A percentile compares a stretch with the other conserved stretches of the same genome.
Evolutionary conservation across 2,329 filamentous ascomycete species (phyloP).

Genomic region (Leptographium radiaticola): DNA sequence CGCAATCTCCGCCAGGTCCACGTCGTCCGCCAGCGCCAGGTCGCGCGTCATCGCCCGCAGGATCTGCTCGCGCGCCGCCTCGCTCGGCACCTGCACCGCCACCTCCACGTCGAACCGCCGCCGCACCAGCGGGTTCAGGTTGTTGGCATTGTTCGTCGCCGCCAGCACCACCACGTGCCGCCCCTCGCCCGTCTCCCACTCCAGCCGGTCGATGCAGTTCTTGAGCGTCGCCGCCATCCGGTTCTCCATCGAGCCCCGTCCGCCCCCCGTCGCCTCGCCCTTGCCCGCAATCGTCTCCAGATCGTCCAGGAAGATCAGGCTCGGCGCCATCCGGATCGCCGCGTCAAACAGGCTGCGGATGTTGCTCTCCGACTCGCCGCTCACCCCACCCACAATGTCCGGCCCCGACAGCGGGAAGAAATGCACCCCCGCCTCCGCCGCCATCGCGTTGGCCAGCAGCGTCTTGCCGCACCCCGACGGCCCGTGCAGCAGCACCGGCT

Average conservation of each 20-base stretch:
- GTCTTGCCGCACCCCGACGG: slow-evolving; percentile 82
- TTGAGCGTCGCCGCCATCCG: slow-evolving; percentile 73
- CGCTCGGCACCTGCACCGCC: slow-evolving; percentile 76
- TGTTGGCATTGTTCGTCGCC: slow-evolving; percentile 80
- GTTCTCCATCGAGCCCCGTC: slow-evolving; percentile 64
- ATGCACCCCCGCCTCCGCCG: slow-evolving; percentile 60
- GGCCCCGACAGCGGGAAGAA: slow-evolving; percentile 76
- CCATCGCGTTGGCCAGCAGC: slow-evolving; percentile 68
- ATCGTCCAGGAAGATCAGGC: slow-evolving; percentile 82
- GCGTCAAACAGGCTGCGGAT: slow-evolving; percentile 78
- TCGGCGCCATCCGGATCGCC: slow-evolving; percentile 73
- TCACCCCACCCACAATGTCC: slow-evolving; percentile 74
- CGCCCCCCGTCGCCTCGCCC: slow-evolving; percentile 59
- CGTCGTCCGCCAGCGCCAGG: slow-evolving; percentile 49
- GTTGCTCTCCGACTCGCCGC: slow-evolving; percentile 78
- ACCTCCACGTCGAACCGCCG: slow-evolving; percentile 72
- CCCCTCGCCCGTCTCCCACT: slow-evolving; percentile 48
- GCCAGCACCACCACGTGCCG: slow-evolving; percentile 69
- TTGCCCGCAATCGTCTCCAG: slow-evolving; percentile 87
- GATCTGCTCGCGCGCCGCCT: slow-evolving; percentile 65
- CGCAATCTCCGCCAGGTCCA: slow-evolving; percentile 63
- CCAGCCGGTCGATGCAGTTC: slow-evolving; percentile 74
- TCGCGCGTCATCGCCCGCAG: slow-evolving; percentile 58
- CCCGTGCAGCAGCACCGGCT: slow-evolving; percentile 67
- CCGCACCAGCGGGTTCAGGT: slow-evolving; percentile 64